A percentile compares a stretch with the other conserved stretches of the same genome.
These are phyloP conservation scores for Dactylellina cionopaga DNA, from an alignment of 2,329 filamentous ascomycete species.

Conservation along the genomic window DNA sequence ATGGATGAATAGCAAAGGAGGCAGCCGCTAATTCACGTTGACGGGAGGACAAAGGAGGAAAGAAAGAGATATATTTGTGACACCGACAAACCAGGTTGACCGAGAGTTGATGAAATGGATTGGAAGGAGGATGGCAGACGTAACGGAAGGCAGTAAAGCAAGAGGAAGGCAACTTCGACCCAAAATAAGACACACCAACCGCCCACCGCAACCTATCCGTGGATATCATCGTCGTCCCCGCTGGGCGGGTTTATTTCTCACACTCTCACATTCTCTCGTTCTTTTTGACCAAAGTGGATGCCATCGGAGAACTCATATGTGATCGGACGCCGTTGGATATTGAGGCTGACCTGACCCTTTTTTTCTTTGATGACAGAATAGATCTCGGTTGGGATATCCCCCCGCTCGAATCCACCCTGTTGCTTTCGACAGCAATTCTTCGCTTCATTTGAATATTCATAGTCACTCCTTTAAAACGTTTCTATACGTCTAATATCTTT, in stretches of 20 bases:
- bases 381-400: constrained; percentile 39
- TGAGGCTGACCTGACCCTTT: constrained; percentile 15
- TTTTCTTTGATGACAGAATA: constrained; percentile 18
- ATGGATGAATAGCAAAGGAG: background rate
- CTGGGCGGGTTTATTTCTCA: background rate
- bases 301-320: background rate
- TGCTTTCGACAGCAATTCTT: constrained; percentile 5
- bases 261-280: too few species aligned
- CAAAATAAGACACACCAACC: too few species aligned
- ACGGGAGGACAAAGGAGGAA: too few species aligned
- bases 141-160: too few species aligned
- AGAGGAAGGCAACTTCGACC: too few species aligned
- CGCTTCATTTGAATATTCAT: constrained; percentile 17
- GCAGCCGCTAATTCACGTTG: too few species aligned
- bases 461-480: constrained; percentile 44
- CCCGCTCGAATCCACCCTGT: constrained; percentile 18
- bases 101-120: too few species aligned
- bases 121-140: too few species aligned
- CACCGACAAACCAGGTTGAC: too few species aligned
- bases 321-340: constrained; percentile 10
- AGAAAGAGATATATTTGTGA: too few species aligned
- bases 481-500: too few species aligned
- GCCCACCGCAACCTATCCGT: too few species aligned
- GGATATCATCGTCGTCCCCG: background rate
- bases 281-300: background rate